These are phyloP conservation scores for Lactarius tabidus DNA, from an alignment of 768 basidiomycete genomes.

Conservation along the genomic window DNA sequence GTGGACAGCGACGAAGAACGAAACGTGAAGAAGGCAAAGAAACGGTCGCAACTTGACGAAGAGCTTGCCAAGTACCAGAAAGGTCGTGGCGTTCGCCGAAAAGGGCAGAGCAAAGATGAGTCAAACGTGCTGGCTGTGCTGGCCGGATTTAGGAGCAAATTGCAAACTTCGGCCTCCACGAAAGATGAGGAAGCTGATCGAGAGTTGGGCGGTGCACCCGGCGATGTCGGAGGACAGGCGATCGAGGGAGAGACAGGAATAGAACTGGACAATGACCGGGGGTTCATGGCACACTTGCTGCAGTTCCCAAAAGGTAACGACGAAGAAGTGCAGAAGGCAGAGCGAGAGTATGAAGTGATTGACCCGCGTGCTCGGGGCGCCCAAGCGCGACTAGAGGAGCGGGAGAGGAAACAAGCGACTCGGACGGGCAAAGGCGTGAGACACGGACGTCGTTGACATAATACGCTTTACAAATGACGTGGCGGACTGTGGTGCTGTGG, in stretches of 20 bases:
- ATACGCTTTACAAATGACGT: neutral
- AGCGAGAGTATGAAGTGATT: conserved; percentile 86
- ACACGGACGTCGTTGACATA: conserved; percentile 28
- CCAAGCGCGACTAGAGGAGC: conserved; percentile 73
- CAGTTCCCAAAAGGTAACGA: conserved; percentile 75
- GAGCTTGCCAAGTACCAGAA: conserved; percentile 81
- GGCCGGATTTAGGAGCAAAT: conserved; percentile 65
- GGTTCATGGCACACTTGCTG: conserved; percentile 68
- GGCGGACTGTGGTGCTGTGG: neutral
- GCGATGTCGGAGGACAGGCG: conserved; percentile 25
- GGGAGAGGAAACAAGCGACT: conserved; percentile 50
- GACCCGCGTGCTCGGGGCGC: conserved; percentile 74
- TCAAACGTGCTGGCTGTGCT: conserved; percentile 64
- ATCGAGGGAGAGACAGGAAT: conserved; percentile 48
- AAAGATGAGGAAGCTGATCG: conserved; percentile 27
- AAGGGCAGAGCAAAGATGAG: conserved; percentile 60
- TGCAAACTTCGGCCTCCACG: conserved; percentile 42
- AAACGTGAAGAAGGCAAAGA: conserved; percentile 53
- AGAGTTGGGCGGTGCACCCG: conserved; percentile 22
- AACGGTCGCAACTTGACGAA: conserved; percentile 71
- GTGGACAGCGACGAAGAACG: conserved; percentile 64
- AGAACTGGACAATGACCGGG: conserved; percentile 75
- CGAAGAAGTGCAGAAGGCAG: conserved; percentile 72
- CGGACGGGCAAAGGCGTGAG: conserved; percentile 18
- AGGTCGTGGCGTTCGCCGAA: conserved; percentile 53